A percentile compares a stretch with the other conserved stretches of the same genome.
phyloP scores from a whole-genome alignment of 108 stramenopile species.

The Craspedostauros australis region DNA sequence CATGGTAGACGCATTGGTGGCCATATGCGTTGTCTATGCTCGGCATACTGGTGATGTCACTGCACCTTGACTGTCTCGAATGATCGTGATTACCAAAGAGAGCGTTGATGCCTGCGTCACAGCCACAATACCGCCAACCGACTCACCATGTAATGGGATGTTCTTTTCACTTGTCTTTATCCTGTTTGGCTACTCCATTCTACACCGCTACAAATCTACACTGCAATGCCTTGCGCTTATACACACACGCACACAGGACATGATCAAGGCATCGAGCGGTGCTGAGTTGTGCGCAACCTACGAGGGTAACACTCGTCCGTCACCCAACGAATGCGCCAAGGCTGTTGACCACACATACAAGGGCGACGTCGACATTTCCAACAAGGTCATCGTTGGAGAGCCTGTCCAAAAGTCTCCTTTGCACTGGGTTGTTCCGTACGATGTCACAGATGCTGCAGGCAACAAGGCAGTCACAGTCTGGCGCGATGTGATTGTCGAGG shows the following conservation, averaged over 20 bases:
- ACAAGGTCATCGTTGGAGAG: slow-evolving; percentile 61
- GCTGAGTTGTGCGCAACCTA: slow-evolving; percentile 81
- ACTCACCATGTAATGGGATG: no score
- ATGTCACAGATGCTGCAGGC: slow-evolving; percentile 81
- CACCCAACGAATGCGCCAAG: slow-evolving; percentile 56
- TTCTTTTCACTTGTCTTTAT: background rate
- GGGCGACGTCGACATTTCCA: slow-evolving; percentile 63
- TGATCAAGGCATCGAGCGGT: slow-evolving; percentile 59
- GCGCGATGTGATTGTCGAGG: slow-evolving; percentile 73
- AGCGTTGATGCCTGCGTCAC: no score
- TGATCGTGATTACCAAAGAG: no score
- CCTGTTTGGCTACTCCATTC: background rate
- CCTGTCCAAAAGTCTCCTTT: slow-evolving; percentile 52
- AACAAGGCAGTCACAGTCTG: slow-evolving; percentile 74
- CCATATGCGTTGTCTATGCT: no score
- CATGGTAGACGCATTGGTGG: no score
- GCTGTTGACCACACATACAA: slow-evolving; percentile 72
- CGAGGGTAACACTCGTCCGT: slow-evolving; percentile 30
- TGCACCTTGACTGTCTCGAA: no score
- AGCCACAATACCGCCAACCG: no score
- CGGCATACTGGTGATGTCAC: no score
- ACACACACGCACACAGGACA: no score
- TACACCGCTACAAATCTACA: no score
- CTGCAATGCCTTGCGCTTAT: no score
- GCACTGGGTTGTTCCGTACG: slow-evolving; percentile 81